Evolutionary conservation across 768 basidiomycete species (phyloP).

Genomic region (Termitomyces sp.): DNA sequence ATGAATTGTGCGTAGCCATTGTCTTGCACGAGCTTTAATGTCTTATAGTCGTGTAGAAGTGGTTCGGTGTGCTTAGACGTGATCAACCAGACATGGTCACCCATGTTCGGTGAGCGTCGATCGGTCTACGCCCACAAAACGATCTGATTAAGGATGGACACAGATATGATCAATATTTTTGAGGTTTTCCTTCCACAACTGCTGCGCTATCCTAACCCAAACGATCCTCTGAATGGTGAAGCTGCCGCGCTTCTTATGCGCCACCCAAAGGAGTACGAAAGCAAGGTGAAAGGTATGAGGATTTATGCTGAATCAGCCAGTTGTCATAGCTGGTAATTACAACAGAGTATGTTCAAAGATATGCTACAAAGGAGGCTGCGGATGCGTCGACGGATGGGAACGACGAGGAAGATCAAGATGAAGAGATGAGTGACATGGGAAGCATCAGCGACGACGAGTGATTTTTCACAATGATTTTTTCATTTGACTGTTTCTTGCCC

Average conservation of each 20-base stretch:
- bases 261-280: slow-evolving; percentile 93
- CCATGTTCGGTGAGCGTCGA: slow-evolving; percentile 91
- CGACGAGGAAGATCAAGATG: slow-evolving; percentile 70
- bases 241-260: slow-evolving; percentile 97
- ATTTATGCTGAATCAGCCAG: not conserved
- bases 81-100: slow-evolving; percentile 99
- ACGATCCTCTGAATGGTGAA: slow-evolving; percentile 97
- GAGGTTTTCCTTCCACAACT: slow-evolving; percentile 98
- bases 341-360: slow-evolving; percentile 94
- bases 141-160: slow-evolving; percentile 2
- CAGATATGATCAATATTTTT: slow-evolving; percentile 99
- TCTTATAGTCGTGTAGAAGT: slow-evolving; percentile 49
- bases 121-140: not conserved
- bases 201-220: slow-evolving; percentile 95
- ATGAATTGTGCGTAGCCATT: slow-evolving; percentile 77
- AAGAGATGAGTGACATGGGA: slow-evolving; percentile 84
- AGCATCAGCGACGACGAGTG: slow-evolving; percentile 73
- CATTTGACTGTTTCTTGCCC: not conserved
- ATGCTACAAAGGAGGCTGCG: slow-evolving; percentile 85
- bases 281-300: slow-evolving; percentile 80
- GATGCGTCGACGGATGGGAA: slow-evolving; percentile 64
- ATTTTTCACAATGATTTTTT: slow-evolving; percentile 11
- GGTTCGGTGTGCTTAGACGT: slow-evolving; percentile 98
- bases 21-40: not conserved
- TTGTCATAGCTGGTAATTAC: not conserved